Base-by-base conservation (phyloP, 1,284 basidiomycete genomes). In the Testicularia cyperi region DNA sequence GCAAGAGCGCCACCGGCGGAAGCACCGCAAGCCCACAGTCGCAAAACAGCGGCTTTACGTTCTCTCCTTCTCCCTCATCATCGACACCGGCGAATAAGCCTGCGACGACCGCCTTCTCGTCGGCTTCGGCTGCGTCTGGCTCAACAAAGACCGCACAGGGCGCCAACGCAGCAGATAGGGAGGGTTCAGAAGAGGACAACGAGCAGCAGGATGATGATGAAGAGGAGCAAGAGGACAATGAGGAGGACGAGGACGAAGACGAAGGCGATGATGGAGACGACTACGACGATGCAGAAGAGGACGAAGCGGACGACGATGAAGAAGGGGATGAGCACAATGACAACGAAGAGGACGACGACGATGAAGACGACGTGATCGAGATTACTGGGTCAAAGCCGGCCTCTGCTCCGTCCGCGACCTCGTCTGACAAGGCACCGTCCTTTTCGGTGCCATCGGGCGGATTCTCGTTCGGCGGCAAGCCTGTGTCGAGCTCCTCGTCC, bases 391-490 rank as follows among this genome's bases (percentile, higher is more conserved):
- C 45, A 12, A 60, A 54, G 22, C 16, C 38, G 25, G 42, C 45
- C 13, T 27, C 38, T 8, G 16, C 31, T n/a, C 22, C 44, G 4
- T 32, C 24, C 19, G 20, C 41, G 9, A 3, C 13, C 29, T 23
- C 26, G 4, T 5, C 26, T 9, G 39, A 28, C 32, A 42, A 54
- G 21, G 38, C 57, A 14, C 51, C 57, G 2, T 44, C 43, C 4
- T 63, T 63, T 38, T 39, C 44, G 9, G 44, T 63, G 2, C 58
- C 58, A 3, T 29, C 41, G 12, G 48, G 48, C 20, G 58, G 58
- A 28, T 63, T 63, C 25, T 53, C 58, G 1, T 63, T 63, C 23
- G 45, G 48, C n/a, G 58, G 58, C 23, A 63, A 56, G 30, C 41
- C 48, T 9, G 21, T 63, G 16, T 29, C 10, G 22, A 29, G 22